These are phyloP conservation scores for Mycena sanguinolenta DNA, from an alignment of 768 basidiomycete genomes.

Conservation along the genomic window DNA sequence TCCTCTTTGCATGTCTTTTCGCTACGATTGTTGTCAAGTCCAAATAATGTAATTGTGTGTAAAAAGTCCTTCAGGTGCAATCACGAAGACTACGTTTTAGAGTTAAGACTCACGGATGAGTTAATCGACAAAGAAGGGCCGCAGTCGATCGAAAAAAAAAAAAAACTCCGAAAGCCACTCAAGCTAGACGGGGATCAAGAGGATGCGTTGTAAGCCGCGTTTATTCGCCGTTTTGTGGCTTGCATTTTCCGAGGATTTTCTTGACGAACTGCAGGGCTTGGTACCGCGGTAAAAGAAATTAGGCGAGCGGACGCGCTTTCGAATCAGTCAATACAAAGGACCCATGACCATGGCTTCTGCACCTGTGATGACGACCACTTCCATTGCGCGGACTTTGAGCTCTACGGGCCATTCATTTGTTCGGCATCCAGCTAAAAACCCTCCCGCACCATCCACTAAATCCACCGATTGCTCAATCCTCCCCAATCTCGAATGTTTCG, in stretches of 20 bases:
- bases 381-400: not conserved
- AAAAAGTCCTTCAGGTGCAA: not conserved
- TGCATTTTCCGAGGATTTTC: not conserved
- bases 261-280: not conserved
- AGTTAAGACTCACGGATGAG: conserved; percentile 5
- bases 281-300: not conserved
- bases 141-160: conserved; percentile 16
- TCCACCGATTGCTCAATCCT: not conserved
- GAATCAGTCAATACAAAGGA: conserved; percentile 1
- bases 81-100: conserved; percentile 14
- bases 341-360: not conserved
- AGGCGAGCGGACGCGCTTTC: not conserved
- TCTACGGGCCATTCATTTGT: not conserved
- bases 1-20: conserved; percentile 7
- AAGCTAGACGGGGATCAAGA: conserved; percentile 28
- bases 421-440: not conserved
- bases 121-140: conserved; percentile 18
- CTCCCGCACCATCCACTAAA: conserved; percentile 5
- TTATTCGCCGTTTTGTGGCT: not conserved
- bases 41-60: conserved; percentile 17
- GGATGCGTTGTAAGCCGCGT: conserved; percentile 1
- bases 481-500: not conserved
- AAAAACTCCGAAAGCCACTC: conserved; percentile 7
- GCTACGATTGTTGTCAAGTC: conserved; percentile 5
- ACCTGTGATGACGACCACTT: not conserved